Base-by-base conservation (phyloP, 1,284 basidiomycete species). In the Paramarasmius palmivorus region DNA sequence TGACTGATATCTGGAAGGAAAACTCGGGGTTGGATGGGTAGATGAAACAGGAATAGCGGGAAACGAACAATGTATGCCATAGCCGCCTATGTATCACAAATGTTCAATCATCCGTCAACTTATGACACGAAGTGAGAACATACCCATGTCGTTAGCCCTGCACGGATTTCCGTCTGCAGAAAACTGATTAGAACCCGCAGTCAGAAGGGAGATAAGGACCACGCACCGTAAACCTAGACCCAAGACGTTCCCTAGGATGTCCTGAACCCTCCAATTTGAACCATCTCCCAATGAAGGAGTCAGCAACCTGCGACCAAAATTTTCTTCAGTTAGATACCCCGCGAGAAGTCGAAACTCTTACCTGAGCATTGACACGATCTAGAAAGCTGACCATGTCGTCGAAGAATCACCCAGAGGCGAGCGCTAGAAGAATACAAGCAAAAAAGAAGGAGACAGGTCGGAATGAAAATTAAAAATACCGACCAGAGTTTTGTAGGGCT, bases 251-350 rank as follows among this genome's bases (percentile, higher is more conserved):
- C 54, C 83, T 82, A 25, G 82, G 77, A 65, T 87, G 88, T 20
- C 92, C 92, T 37, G 84, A 89, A 10, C 92, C 92, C 62, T 94
- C 92, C 26, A 95, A 77, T 49, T 83, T 79, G 76, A 95, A 95
- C 83, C 88, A 92, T 64, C 83, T 76, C 48, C 93, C 93, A 34
- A 92, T 74, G 52, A 74, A 71, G 23, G 88, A 88, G 64, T 78
- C 75, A 10, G 93, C 93, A 50, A 93, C 79, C 86, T 84, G 57
- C 29, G 20, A 36, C 17, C 17, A 39, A 34, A 54, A 19, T 57
- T 36, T 8, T 29, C 32, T n/a, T 26, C 12, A 34, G 19, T 17
- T 25, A 20, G 14, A 34, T n/a, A n/a, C n/a, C n/a, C n/a, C 12
- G 29, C 40, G 14, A 32, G 35, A 10, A 35, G 15, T 26, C 6